phyloP scores from a whole-genome alignment of 208 protist genomes.

The Acanthamoeba triangularis region DNA sequence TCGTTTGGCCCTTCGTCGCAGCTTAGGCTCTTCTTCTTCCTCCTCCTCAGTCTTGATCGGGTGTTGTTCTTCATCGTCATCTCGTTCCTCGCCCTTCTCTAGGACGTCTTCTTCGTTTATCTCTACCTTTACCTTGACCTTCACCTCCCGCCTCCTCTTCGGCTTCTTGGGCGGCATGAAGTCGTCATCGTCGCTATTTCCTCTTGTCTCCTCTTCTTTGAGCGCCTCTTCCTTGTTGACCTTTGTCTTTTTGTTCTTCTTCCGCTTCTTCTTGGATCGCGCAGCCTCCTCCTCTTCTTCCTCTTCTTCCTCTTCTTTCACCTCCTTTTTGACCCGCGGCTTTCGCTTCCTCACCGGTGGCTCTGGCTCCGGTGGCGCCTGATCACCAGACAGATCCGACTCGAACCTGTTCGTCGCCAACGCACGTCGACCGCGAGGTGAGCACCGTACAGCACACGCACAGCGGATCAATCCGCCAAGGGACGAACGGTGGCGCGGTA shows the following conservation, averaged over 20 bases:
- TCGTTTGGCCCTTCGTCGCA: neutral
- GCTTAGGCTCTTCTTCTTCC: neutral
- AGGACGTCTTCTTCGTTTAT: too few relatives aligned
- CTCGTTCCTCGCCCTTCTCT: neutral
- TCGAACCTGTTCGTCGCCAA: neutral
- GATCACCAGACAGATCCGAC: slow-evolving; percentile 26
- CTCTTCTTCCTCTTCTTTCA: neutral
- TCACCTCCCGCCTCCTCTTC: neutral
- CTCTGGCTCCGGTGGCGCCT: slow-evolving; percentile 21
- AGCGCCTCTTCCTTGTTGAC: neutral
- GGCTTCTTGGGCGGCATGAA: neutral
- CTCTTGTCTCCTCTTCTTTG: neutral
- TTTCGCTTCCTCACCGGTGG: neutral
- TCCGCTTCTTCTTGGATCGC: neutral
- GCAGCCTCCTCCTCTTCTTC: neutral
- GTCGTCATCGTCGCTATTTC: neutral
- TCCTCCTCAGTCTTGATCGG: neutral
- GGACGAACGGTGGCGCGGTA: neutral
- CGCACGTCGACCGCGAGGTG: neutral
- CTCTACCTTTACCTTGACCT: neutral
- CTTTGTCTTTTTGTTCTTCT: neutral
- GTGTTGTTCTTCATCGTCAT: neutral
- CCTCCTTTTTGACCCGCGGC: neutral
- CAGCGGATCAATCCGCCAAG: neutral
- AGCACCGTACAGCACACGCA: too few relatives aligned